Percentiles rank a stretch among this genome's conserved stretches.
phyloP scores from a whole-genome alignment of 345 rosid species.

The Populus pruinosa region DNA sequence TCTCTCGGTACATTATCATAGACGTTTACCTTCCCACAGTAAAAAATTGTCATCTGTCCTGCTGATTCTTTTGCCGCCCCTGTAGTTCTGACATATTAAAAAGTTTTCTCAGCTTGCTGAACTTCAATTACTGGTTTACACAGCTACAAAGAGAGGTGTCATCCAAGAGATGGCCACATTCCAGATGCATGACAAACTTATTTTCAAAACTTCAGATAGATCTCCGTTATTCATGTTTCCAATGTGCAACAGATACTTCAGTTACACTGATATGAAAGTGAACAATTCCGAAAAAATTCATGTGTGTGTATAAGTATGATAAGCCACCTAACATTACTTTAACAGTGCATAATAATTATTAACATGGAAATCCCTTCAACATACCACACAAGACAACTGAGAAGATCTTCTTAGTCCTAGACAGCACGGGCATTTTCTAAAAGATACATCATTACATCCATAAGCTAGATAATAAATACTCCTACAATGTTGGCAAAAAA shows the following conservation, averaged over 20 bases:
- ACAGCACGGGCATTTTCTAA: not conserved
- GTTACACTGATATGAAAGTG: not conserved
- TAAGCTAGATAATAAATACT: not conserved
- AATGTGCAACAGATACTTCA: not conserved
- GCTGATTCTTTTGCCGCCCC: conserved; percentile 20
- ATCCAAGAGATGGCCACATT: not conserved
- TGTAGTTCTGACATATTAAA: conserved; percentile 23
- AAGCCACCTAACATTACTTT: not conserved
- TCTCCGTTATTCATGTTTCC: conserved; percentile 1
- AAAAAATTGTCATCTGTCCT: conserved; percentile 44
- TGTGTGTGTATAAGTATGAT: not conserved
- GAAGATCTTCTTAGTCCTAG: not conserved
- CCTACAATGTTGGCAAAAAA: not conserved
- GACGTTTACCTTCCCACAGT: conserved; percentile 41
- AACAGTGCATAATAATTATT: not conserved
- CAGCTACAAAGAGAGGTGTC: not conserved
- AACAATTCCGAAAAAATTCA: not conserved
- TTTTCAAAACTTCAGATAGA: not conserved
- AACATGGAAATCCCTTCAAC: not conserved
- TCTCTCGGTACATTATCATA: conserved; percentile 37
- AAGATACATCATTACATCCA: not conserved
- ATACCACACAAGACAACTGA: not conserved
- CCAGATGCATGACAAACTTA: not conserved
- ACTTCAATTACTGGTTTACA: conserved; percentile 7
- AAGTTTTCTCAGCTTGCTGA: conserved; percentile 12